A percentile compares a stretch with the other conserved stretches of the same genome.
These are phyloP conservation scores for Citrus trifoliata DNA, from an alignment of 345 rosid genomes.

Conservation along the genomic window DNA sequence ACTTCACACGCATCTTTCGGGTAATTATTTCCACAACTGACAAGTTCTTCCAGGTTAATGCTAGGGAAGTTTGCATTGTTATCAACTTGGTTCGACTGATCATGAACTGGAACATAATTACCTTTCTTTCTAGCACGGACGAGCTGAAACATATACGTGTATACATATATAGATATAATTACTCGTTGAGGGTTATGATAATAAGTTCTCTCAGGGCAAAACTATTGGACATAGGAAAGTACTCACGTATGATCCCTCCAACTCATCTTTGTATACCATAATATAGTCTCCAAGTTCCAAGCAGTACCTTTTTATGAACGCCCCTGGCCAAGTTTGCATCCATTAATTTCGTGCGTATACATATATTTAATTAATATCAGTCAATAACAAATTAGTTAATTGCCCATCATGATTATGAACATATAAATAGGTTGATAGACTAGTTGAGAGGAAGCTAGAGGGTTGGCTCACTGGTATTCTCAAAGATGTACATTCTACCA, in stretches of 20 bases:
- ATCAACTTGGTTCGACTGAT: background rate
- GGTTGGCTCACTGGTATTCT: slow-evolving; percentile 5
- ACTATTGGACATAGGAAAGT: too few relatives aligned
- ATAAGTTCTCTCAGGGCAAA: background rate
- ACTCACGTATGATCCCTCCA: slow-evolving; percentile 2
- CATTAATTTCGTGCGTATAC: background rate
- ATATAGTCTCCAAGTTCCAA: background rate
- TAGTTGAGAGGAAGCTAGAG: background rate
- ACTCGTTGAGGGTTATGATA: background rate
- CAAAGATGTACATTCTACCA: background rate
- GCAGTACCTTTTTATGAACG: background rate
- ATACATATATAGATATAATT: too few relatives aligned
- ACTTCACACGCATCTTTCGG: background rate
- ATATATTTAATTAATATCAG: background rate
- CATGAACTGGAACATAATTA: background rate
- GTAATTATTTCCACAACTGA: background rate
- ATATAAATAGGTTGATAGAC: background rate
- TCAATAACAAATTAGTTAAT: background rate
- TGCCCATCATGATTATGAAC: background rate
- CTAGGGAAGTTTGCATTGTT: background rate
- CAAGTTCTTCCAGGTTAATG: background rate
- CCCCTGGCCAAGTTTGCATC: background rate
- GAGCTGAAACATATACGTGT: background rate
- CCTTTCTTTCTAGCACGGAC: background rate
- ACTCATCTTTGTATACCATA: background rate